A percentile compares a stretch with the other conserved stretches of the same genome.
phyloP scores from a whole-genome alignment of 2,329 filamentous ascomycete genomes.

The Chaetomiaceae sp. region DNA sequence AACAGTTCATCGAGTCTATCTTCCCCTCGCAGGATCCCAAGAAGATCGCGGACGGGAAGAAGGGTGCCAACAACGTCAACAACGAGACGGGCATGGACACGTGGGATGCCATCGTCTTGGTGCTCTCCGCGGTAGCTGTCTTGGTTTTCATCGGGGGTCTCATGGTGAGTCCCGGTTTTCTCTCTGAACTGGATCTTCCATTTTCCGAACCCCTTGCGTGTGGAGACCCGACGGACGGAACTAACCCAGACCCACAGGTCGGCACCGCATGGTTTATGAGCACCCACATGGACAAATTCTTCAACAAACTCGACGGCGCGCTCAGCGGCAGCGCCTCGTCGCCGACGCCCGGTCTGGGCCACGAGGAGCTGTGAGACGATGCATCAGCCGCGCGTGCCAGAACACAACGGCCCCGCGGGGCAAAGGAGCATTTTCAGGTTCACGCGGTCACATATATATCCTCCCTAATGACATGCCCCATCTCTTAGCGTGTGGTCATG shows the following conservation, averaged over 20 bases:
- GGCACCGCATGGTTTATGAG: slow-evolving; percentile 72
- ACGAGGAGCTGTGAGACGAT: slow-evolving; percentile 31
- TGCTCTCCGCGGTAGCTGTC: slow-evolving; percentile 59
- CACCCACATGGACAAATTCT: slow-evolving; percentile 71
- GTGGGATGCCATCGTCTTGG: slow-evolving; percentile 59
- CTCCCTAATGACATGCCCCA: slow-evolving; percentile 16
- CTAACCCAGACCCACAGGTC: slow-evolving; percentile 47
- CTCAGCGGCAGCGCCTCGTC: slow-evolving; percentile 12
- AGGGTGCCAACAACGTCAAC: too few species aligned
- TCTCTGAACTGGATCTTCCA: too few species aligned
- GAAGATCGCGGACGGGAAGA: slow-evolving; percentile 39
- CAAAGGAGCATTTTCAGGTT: slow-evolving; percentile 2
- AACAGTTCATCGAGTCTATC: slow-evolving; percentile 90
- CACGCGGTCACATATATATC: slow-evolving; percentile 10
- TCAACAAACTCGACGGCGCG: slow-evolving; percentile 41
- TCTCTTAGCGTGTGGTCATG: slow-evolving; percentile 3
- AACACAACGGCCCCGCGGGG: background rate
- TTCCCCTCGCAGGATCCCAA: slow-evolving; percentile 80
- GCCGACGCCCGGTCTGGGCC: slow-evolving; percentile 14
- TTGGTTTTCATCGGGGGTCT: slow-evolving; percentile 63
- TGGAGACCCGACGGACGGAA: background rate
- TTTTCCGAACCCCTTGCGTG: slow-evolving; percentile 10
- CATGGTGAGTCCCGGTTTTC: slow-evolving; percentile 65
- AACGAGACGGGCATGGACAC: slow-evolving; percentile 44
- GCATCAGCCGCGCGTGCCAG: too few species aligned